Evolutionary conservation across 257 asterid genomes (phyloP), one percentile per base, ranked within the genome.

Genomic region (Solanum pinnatisectum): DNA sequence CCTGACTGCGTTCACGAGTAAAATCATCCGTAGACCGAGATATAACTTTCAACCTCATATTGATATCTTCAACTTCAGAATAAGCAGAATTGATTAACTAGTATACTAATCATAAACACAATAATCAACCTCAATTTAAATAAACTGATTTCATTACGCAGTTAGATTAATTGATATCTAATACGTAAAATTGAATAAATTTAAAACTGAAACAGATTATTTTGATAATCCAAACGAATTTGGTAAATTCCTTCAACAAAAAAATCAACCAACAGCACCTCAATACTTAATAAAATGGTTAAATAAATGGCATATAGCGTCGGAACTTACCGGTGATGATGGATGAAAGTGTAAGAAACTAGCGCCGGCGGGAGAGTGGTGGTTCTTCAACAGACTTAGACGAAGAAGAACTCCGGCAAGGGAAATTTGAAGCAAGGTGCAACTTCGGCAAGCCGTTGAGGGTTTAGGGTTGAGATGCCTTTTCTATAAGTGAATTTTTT

Each of bases 1-100:
- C 99, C 88, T 94, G 95, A 92, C 99, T 97, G 86, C 99, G 94
- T 92, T 96, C 99, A 23, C 98, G 97, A 25, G 99, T 97, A 93
- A 95, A 97, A 37, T 95, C 98, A 84, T 96, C 98, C 2, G 95
- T 89, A 84, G 98, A 92, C 42, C 99, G 97, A 78, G 98, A 93
- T 84, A 97, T 96, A 49, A 92, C 95, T 88, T 96, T 97, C 84
- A 97, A 94, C 96, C 88, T 94, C 99, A 97, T 96, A 22, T 42
- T 81, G 85, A 46, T 46, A 59, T 30, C 88, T 72, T 86, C 88
- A 72, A 22, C 83, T 59, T n/a, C 65, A 79, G 39, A 8, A 9
- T 25, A 79, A 44, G 15, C 65, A 79, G 37, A 79, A 25, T 42
- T 25, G 36, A 39, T 10, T 73, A 30, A 35, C 81, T 72, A 72